Base-by-base conservation (phyloP, 2,329 filamentous ascomycete species). In the Ceratocystiopsis brevicomis region DNA sequence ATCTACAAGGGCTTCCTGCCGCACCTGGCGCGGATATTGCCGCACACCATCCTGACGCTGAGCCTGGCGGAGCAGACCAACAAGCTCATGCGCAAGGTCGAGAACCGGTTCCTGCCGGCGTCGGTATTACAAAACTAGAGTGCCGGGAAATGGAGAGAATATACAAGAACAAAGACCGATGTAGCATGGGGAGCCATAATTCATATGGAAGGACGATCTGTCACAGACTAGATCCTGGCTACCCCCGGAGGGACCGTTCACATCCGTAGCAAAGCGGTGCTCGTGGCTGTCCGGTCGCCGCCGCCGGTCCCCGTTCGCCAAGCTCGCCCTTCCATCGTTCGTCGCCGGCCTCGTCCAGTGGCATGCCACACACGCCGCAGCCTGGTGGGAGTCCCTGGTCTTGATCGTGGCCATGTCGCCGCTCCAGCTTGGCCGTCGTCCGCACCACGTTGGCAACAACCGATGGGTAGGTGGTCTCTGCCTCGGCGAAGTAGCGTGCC, bases 1-100 rank as follows among this genome's bases (percentile, higher is more conserved):
- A 83, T 98, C 46, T 98, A 98, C 69, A 98, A 98, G 68, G 90
- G 90, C 46, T 95, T 92, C 67, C 76, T 94, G 56, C 90, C 90
- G 15, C 90, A 98, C 64, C 65, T 98, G 51, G 86, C 90, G 32
- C 71, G 90, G 53, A 96, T 98, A 54, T 64, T 98, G 54, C 90
- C 90, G 39, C 90, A 98, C 60, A 98, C 90, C 36, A 86, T 96
- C 57, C 63, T 96, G 52, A 98, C 88, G 1, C 71, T 98, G 51
- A 90, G 78, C 49, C 67, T 98, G 56, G 90, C 90, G 3, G 90
- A 98, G 64, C 90, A 98, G 66, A 96, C 90, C 11, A 95, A 92
- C 62, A 95, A 93, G 67, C 62, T 92, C 43, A 77, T 98, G 65
- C 72, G 81, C 50, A 81, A 74, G 58, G 61, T 93, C 33, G 90